These are phyloP conservation scores for Knoxdaviesia capensis DNA, from an alignment of 2,329 filamentous ascomycete species.

Conservation along the genomic window DNA sequence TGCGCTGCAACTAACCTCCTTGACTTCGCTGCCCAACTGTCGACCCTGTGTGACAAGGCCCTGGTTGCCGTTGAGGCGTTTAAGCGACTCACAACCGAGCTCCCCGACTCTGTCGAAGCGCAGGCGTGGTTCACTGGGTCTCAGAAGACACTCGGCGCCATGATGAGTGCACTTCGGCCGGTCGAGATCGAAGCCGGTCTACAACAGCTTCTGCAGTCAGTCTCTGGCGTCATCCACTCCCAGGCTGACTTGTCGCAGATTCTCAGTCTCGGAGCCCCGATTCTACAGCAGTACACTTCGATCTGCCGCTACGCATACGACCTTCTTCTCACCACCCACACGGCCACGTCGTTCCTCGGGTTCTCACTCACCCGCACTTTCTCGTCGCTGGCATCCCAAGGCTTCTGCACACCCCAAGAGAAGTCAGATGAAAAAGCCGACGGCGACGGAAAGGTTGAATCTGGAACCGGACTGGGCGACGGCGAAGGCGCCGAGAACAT, in stretches of 20 bases:
- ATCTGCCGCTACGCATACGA: constrained; percentile 38
- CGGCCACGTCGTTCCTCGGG: constrained; percentile 51
- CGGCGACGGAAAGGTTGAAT: constrained; percentile 63
- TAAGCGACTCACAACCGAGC: constrained; percentile 28
- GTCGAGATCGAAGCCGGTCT: constrained; percentile 12
- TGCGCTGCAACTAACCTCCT: constrained; percentile 11
- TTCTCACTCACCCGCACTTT: constrained; percentile 62
- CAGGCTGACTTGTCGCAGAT: constrained; percentile 12
- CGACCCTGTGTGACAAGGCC: constrained; percentile 50
- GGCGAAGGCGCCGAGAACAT: constrained; percentile 94
- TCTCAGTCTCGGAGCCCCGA: constrained; percentile 42
- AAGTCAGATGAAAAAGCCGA: constrained; percentile 50
- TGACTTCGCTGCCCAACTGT: constrained; percentile 34
- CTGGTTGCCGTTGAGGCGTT: constrained; percentile 64
- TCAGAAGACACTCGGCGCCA: constrained; percentile 1
- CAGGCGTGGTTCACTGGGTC: constrained; percentile 26
- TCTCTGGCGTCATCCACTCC: not conserved
- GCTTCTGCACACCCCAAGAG: constrained; percentile 81
- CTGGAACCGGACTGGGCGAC: constrained; percentile 82
- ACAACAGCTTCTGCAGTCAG: constrained; percentile 17
- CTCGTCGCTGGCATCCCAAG: constrained; percentile 57
- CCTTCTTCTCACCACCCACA: constrained; percentile 44
- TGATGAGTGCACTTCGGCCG: constrained; percentile 4
- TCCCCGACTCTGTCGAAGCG: constrained; percentile 40
- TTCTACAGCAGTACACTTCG: constrained; percentile 51